Evolutionary conservation across 164 flowering plant species (phyloP).

Genomic region (Taxillus chinensis): DNA sequence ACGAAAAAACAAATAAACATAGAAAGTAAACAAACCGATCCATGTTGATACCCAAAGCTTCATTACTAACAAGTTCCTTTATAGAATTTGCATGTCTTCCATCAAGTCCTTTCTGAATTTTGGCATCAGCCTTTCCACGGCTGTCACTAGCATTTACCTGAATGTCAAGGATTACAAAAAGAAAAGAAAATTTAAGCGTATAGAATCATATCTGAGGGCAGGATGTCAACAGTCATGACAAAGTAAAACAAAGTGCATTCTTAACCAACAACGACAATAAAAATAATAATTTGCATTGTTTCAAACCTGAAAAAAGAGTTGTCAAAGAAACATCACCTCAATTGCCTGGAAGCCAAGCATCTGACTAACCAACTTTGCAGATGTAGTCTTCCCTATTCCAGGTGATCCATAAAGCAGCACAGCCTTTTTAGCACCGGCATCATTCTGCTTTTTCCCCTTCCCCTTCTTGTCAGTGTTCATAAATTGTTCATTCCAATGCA

Average conservation of each 20-base stretch:
- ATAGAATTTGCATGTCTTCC: conserved; percentile 91
- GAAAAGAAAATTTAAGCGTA: neutral
- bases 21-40: conserved; percentile 37
- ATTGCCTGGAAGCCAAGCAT: conserved; percentile 81
- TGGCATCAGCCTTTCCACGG: conserved; percentile 91
- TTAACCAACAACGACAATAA: too few species aligned
- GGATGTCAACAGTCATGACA: too few species aligned
- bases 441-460: conserved; percentile 65
- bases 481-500: conserved; percentile 67
- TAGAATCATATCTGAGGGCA: too few species aligned
- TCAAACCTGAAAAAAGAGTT: neutral
- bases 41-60: conserved; percentile 45
- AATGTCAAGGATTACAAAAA: conserved; percentile 1
- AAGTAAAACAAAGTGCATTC: too few species aligned
- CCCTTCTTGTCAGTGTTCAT: conserved; percentile 38
- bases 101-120: conserved; percentile 75
- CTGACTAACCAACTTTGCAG: conserved; percentile 89
- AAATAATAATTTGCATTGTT: too few species aligned
- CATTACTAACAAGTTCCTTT: conserved; percentile 90
- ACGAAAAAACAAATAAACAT: neutral
- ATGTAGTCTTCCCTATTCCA: conserved; percentile 93
- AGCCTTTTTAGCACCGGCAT: conserved; percentile 73
- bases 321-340: conserved; percentile 41
- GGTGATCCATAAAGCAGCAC: conserved; percentile 83
- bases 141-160: conserved; percentile 99